Percentiles rank a stretch among this genome's conserved stretches.
Evolutionary conservation across 768 basidiomycete genomes (phyloP).

Genomic region (Lyophyllum shimeji): DNA sequence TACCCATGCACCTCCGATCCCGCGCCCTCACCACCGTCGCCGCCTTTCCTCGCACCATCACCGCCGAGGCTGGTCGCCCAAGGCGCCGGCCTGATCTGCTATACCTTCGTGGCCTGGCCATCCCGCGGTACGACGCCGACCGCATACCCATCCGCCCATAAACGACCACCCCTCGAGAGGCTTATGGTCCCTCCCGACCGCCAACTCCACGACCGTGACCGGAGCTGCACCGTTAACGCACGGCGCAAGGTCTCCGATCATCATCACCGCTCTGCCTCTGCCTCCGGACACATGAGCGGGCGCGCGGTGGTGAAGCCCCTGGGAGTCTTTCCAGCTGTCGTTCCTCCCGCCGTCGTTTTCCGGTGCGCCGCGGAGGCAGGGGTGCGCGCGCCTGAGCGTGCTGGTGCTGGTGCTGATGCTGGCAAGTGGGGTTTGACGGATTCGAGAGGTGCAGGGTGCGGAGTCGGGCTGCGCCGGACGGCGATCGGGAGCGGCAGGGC

Average conservation of each 20-base stretch:
- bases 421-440: neutral
- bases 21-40: neutral
- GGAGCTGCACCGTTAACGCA: slow-evolving; percentile 12
- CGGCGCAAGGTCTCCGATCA: slow-evolving; percentile 52
- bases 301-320: slow-evolving; percentile 9
- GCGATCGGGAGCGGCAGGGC: slow-evolving; percentile 7
- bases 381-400: neutral
- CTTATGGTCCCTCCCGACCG: slow-evolving; percentile 47
- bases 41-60: neutral
- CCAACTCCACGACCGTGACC: slow-evolving; percentile 45
- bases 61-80: neutral
- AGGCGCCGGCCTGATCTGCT: slow-evolving; percentile 34
- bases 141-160: slow-evolving; percentile 51
- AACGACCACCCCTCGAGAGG: slow-evolving; percentile 49
- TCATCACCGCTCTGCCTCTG: slow-evolving; percentile 28
- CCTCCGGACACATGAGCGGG: slow-evolving; percentile 1
- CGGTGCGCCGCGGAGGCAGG: too few relatives aligned
- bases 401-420: neutral
- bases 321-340: too few relatives aligned
- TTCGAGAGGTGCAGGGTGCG: neutral
- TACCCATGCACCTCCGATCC: slow-evolving; percentile 52
- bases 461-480: slow-evolving; percentile 7
- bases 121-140: slow-evolving; percentile 52
- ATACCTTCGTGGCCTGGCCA: slow-evolving; percentile 54
- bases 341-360: too few relatives aligned